phyloP scores from a whole-genome alignment of 202 grass and related monocot genomes.

The Miscanthus sacchariflorus region DNA sequence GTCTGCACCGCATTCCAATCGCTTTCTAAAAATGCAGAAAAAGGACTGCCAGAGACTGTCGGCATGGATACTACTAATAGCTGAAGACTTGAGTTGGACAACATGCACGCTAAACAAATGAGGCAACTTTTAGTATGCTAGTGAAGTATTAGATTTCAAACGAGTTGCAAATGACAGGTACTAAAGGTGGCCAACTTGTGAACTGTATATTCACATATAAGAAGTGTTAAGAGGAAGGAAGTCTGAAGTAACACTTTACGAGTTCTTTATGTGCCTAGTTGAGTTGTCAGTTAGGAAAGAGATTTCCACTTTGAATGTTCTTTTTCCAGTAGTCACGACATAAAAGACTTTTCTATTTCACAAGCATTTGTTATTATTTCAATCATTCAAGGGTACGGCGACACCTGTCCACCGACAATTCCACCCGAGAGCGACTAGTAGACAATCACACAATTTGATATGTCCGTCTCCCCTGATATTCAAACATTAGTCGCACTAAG shows the following conservation, averaged over 20 bases:
- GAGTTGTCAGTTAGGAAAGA: constrained; percentile 42
- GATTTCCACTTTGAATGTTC: constrained; percentile 5
- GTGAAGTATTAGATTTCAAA: constrained; percentile 36
- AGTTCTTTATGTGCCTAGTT: constrained; percentile 21
- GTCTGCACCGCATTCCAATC: not conserved
- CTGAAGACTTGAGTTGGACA: constrained; percentile 5
- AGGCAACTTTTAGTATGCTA: constrained; percentile 23
- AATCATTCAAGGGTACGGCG: not conserved
- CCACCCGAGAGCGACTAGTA: not conserved
- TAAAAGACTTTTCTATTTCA: constrained; percentile 6
- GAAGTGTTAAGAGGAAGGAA: not conserved
- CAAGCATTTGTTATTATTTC: constrained; percentile 1
- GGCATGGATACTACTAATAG: constrained; percentile 29
- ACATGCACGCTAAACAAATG: constrained; percentile 35
- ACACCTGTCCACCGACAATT: constrained; percentile 41
- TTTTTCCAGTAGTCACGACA: constrained; percentile 22
- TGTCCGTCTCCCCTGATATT: constrained; percentile 4
- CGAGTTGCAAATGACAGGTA: constrained; percentile 42
- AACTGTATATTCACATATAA: constrained; percentile 18
- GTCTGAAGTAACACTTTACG: constrained; percentile 1
- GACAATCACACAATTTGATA: constrained; percentile 25
- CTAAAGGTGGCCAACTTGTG: constrained; percentile 43
- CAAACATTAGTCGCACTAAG: constrained; percentile 25
- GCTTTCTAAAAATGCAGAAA: not conserved
- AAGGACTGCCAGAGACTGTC: constrained; percentile 6